Evolutionary conservation across 2,329 filamentous ascomycete genomes (phyloP).

Genomic region (Helotiales sp.): DNA sequence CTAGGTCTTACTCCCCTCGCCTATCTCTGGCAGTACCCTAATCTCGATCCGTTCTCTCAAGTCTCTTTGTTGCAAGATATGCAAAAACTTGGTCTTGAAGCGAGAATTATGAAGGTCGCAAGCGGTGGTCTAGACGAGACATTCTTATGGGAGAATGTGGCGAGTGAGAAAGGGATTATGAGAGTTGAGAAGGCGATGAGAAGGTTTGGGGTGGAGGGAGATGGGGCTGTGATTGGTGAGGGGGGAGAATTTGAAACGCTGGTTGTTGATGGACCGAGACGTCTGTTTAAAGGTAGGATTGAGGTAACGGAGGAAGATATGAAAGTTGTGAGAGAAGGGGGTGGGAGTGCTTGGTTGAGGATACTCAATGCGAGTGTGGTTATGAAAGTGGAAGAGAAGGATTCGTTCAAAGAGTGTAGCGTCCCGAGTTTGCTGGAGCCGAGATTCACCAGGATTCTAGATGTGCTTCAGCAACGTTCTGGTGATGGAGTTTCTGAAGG

Average conservation of each 20-base stretch:
- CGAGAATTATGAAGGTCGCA: conserved; percentile 93
- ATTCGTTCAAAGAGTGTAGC: conserved; percentile 40
- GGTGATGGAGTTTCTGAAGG: not conserved
- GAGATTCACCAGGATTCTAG: conserved; percentile 46
- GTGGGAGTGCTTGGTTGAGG: conserved; percentile 73
- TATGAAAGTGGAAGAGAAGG: conserved; percentile 43
- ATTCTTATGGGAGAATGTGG: conserved; percentile 80
- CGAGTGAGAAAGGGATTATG: conserved; percentile 50
- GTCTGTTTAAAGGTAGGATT: conserved; percentile 73
- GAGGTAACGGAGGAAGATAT: conserved; percentile 55
- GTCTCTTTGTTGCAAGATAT: conserved; percentile 75
- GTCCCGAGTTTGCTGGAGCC: conserved; percentile 68
- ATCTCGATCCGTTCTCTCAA: conserved; percentile 55
- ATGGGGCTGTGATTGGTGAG: conserved; percentile 80
- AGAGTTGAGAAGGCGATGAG: conserved; percentile 55
- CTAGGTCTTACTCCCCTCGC: conserved; percentile 81
- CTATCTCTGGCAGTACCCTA: conserved; percentile 89
- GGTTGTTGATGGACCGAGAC: conserved; percentile 74
- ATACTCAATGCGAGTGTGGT: conserved; percentile 54
- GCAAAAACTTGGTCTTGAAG: conserved; percentile 73
- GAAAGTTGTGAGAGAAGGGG: conserved; percentile 63
- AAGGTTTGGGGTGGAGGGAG: conserved; percentile 64
- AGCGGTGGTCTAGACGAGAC: conserved; percentile 82
- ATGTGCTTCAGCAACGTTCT: conserved; percentile 8
- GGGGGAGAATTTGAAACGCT: conserved; percentile 96